These are phyloP conservation scores for Ophiocordyceps camponoti-saundersi DNA, from an alignment of 2,329 filamentous ascomycete species.

Conservation along the genomic window DNA sequence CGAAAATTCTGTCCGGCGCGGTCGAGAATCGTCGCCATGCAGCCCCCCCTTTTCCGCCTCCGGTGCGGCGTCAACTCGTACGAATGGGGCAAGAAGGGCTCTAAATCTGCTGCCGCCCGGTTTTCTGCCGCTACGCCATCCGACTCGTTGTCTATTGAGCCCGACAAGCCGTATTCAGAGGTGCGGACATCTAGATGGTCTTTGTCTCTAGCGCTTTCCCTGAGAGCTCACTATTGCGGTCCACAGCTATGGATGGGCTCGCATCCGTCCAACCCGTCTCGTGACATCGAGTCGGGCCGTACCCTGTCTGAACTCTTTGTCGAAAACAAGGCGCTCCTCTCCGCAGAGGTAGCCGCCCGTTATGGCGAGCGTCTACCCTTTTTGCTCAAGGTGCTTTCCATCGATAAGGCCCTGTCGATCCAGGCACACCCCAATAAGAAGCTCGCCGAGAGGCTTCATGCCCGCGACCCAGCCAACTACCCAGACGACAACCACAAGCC, in stretches of 20 bases:
- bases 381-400: slow-evolving; percentile 93
- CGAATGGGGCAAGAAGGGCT: slow-evolving; percentile 93
- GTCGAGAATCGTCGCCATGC: slow-evolving; percentile 24
- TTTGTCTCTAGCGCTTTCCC: not conserved
- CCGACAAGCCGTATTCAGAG: slow-evolving; percentile 89
- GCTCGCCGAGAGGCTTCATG: slow-evolving; percentile 71
- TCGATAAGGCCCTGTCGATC: slow-evolving; percentile 90
- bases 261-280: slow-evolving; percentile 88
- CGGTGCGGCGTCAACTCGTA: slow-evolving; percentile 94
- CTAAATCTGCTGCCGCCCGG: slow-evolving; percentile 71
- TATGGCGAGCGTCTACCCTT: slow-evolving; percentile 81
- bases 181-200: slow-evolving; percentile 22
- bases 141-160: slow-evolving; percentile 57
- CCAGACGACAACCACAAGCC: slow-evolving; percentile 99
- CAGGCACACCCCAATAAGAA: slow-evolving; percentile 96
- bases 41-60: slow-evolving; percentile 70
- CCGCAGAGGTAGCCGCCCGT: slow-evolving; percentile 50
- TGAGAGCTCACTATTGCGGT: not conserved
- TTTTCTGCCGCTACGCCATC: slow-evolving; percentile 75
- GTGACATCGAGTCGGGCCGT: slow-evolving; percentile 68
- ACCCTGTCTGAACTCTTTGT: slow-evolving; percentile 75
- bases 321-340: slow-evolving; percentile 73
- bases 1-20: not conserved
- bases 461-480: slow-evolving; percentile 80
- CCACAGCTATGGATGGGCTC: slow-evolving; percentile 97